Evolutionary conservation across 495 filamentous ascomycete genomes (phyloP), one percentile per base, ranked within the genome.

Genomic region (Massariosphaeria phaeospora): DNA sequence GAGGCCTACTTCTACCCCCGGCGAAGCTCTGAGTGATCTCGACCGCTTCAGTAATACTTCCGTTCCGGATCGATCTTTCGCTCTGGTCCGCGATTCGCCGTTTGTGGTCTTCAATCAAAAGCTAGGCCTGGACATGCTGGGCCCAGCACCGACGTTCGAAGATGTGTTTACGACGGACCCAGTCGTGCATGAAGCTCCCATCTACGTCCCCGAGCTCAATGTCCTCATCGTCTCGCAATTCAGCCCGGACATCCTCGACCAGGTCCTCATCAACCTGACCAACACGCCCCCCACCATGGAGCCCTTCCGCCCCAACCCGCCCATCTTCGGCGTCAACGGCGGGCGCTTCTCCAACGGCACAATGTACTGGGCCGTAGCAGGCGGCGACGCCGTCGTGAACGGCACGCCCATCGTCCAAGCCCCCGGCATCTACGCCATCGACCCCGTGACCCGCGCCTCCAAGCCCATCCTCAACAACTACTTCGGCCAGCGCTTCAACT

Each of bases 131-230:
- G 68, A 71, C 20, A 44, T 69, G 12, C 63, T 75, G 0, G 72
- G 72, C 0, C 18, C 61, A 0, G 68, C 61, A 12, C 66, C 70
- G 18, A 69, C 52, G 1, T 61, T 66, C 30, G 61, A 67, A 10
- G 50, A 48, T 24, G 48, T 73, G 25, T 68, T 73, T 45, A 27
- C 65, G 26, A 62, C 72, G 35, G 48, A 48, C 30, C 18, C 62
- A 18, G 67, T 61, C 1, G 62, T 72, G 9, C 73, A 75, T 45
- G 73, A 75, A 54, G 72, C 70, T 0, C 71, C 72, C 3, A 66
- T 74, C 21, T 75, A 70, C 48, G 71, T 72, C 0, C 62, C 67
- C 1, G 62, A 51, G 3, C 62, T 62, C 29, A 73, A 74, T 52
- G 68, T 65, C 42, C 59, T 73, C 21, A 66, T 62, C 44, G 18